These are phyloP conservation scores for Diddensiella santjacobensis DNA, from an alignment of 805 yeast species.

Conservation along the genomic window DNA sequence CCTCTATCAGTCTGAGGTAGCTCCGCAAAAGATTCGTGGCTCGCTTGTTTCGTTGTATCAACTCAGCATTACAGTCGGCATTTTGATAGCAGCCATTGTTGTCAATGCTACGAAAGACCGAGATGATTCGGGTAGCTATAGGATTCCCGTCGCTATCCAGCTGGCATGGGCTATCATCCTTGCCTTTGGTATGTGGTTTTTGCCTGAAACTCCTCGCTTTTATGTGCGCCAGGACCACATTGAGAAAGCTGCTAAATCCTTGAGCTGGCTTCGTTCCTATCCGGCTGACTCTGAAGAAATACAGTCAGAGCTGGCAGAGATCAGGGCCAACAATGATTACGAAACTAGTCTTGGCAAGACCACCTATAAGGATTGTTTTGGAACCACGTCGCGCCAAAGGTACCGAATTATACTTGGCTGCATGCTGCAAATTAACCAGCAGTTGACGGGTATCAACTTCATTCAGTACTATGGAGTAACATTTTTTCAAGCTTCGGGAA, in stretches of 20 bases:
- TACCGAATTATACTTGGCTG: slow-evolving; percentile 33
- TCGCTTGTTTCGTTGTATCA: slow-evolving; percentile 27
- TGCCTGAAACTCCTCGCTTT: slow-evolving; percentile 52
- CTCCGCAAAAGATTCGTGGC: slow-evolving; percentile 34
- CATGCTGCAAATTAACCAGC: slow-evolving; percentile 29
- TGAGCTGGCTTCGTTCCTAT: slow-evolving; percentile 20
- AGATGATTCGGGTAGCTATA: slow-evolving; percentile 43
- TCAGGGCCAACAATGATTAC: slow-evolving; percentile 25
- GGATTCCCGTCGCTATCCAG: slow-evolving; percentile 72
- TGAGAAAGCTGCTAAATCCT: slow-evolving; percentile 24
- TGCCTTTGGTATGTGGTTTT: slow-evolving; percentile 36
- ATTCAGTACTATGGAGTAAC: slow-evolving; percentile 48
- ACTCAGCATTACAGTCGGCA: slow-evolving; percentile 33
- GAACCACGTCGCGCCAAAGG: slow-evolving; percentile 12
- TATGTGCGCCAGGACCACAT: slow-evolving; percentile 25
- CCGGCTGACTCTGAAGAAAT: slow-evolving; percentile 16
- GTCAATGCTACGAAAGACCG: slow-evolving; percentile 32
- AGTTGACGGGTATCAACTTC: slow-evolving; percentile 14
- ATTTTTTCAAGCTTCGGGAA: slow-evolving; percentile 47
- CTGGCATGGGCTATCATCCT: slow-evolving; percentile 44
- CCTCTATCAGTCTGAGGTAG: slow-evolving; percentile 46
- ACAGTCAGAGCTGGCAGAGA: slow-evolving; percentile 24
- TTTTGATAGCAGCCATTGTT: slow-evolving; percentile 33
- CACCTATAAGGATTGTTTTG: slow-evolving; percentile 14
- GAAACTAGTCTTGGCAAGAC: slow-evolving; percentile 37